phyloP scores from a whole-genome alignment of 2,329 filamentous ascomycete species.

The Alternaria arbusti region DNA sequence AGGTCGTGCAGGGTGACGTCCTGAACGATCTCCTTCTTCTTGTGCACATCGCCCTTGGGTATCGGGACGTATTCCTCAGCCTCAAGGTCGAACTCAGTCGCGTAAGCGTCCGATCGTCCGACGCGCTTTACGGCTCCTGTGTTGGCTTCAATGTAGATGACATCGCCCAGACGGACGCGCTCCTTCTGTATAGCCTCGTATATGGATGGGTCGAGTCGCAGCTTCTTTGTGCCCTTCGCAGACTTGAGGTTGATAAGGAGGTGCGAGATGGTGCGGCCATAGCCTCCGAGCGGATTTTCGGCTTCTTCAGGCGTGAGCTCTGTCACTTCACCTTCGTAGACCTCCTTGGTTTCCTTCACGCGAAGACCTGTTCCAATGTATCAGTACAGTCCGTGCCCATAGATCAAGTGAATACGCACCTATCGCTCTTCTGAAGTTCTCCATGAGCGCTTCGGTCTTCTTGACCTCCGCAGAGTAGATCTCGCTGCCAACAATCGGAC shows the following conservation, averaged over 20 bases:
- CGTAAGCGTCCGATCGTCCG: constrained; percentile 93
- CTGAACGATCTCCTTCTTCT: constrained; percentile 99
- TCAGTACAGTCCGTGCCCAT: constrained; percentile 4
- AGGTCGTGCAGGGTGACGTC: constrained; percentile 97
- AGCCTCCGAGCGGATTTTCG: constrained; percentile 95
- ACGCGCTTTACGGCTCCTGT: constrained; percentile 98
- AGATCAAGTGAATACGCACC: constrained; percentile 57
- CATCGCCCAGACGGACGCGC: constrained; percentile 92
- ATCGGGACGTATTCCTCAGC: constrained; percentile 99
- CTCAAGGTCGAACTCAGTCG: constrained; percentile 97
- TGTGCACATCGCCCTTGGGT: constrained; percentile 98
- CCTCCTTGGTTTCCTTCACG: constrained; percentile 98
- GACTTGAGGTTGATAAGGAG: constrained; percentile 94
- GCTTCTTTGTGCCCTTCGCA: constrained; percentile 95
- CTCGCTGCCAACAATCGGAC: constrained; percentile 96
- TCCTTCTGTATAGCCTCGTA: constrained; percentile 99
- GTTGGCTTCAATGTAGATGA: constrained; percentile 99
- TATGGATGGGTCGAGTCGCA: constrained; percentile 94
- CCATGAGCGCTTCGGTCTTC: constrained; percentile 99
- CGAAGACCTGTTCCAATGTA: constrained; percentile 65
- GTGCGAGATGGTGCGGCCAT: constrained; percentile 96
- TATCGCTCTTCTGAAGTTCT: constrained; percentile 97
- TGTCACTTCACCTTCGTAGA: constrained; percentile 98
- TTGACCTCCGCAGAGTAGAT: constrained; percentile 98
- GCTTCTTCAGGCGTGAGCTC: constrained; percentile 97